Conservation (phyloP, 345 rosid species). For the Eucalyptus regnans region DNA sequence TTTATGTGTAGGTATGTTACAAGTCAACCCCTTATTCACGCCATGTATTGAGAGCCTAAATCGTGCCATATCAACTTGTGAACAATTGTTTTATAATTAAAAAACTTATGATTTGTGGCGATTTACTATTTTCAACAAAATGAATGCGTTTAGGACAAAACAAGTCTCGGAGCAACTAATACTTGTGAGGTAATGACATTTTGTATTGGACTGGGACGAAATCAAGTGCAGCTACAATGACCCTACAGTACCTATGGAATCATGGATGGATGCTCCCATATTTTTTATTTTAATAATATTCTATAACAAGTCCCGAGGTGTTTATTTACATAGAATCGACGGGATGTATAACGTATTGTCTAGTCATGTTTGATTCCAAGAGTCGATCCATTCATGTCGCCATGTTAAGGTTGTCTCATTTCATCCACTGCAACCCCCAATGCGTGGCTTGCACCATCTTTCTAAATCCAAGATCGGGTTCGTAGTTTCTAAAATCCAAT, state of each 20-base stretch:
- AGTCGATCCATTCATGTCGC: rapidly evolving
- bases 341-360: rapidly evolving
- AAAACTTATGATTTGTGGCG: rapidly evolving
- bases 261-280: neutral
- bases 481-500: neutral
- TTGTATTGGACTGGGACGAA: neutral
- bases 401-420: neutral
- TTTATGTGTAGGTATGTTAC: neutral
- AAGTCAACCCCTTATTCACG: neutral
- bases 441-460: rapidly evolving
- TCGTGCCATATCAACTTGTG: neutral
- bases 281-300: neutral
- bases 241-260: rapidly evolving
- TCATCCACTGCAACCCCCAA: neutral
- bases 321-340: rapidly evolving
- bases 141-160: neutral
- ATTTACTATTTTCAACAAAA: neutral
- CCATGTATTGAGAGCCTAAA: rapidly evolving
- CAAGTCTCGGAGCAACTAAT: neutral
- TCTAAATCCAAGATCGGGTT: neutral
- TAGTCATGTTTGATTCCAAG: neutral
- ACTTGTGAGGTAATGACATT: rapidly evolving
- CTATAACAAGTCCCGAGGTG: rapidly evolving
- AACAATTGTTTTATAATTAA: neutral
- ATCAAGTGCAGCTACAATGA: neutral